Base-by-base conservation (phyloP, 306 rosid genomes). In the Quercus parvula region DNA sequence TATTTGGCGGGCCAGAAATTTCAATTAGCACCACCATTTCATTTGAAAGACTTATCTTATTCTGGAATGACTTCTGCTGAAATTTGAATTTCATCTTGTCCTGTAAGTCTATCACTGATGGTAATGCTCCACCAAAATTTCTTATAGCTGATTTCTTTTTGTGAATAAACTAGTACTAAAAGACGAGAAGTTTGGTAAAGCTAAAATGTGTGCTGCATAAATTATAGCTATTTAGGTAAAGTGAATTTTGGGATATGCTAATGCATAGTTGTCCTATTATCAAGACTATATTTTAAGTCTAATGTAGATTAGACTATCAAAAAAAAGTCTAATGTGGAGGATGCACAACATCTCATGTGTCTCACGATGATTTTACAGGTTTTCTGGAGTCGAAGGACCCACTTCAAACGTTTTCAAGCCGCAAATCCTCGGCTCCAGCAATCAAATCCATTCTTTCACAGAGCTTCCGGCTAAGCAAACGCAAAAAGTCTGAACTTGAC, bases 321-420 rank as follows among this genome's bases (percentile, higher is more conserved):
- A 35, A 35, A 6, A 31, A 22, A 51, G 33, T 30, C 18, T 52
- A 25, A 8, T 70, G 15, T 25, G 59, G 9, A 17, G 22, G 3
- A 63, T 38, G 54, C 41, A 24, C 12, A 18, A 24, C 12, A 19
- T 56, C 71, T 83, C 20, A 78, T 73, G 35, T 35, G 35, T 44
- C 80, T 46, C 58, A 70, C 78, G 84, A 63, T 56, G 22, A 74
- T 80, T 51, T 51, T 75, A 44, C 59, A 95, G 98, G 92, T 44
- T 76, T 84, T 56, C 56, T 95, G 52, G 90, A 86, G 84, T 88
- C 96, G 8, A 89, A 91, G 93, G 94, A 96, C 77, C 87, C 96
- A 81, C 87, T 91, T n/a, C 73, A 88, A 4, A 79, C 96, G 1
- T 83, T 91, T 80, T 88, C 93, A 5, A 81, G 81, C 71, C 69